Conservation (phyloP, 2,329 filamentous ascomycete species). For the Fusarium sulawesiense region DNA sequence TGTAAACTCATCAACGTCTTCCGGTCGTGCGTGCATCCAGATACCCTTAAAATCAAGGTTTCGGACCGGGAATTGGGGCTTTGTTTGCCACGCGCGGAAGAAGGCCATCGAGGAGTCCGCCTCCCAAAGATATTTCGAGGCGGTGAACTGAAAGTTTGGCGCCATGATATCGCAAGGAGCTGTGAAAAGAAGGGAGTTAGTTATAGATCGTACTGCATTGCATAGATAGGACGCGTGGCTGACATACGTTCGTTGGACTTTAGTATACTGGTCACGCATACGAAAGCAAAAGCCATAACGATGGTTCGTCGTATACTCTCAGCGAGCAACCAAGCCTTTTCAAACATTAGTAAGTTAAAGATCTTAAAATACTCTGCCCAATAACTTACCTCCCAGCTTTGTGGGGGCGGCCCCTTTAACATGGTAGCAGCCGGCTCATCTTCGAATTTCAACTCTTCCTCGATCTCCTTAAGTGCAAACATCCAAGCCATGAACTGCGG, state of each 20-base stretch:
- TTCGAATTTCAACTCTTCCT: conserved; percentile 50
- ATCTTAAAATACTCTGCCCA: neutral
- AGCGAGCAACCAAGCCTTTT: conserved; percentile 55
- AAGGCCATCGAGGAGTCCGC: conserved; percentile 56
- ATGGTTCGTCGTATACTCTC: conserved; percentile 56
- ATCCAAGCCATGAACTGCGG: conserved; percentile 53
- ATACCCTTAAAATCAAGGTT: conserved; percentile 52
- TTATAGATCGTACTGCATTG: neutral
- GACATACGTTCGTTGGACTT: conserved; percentile 49
- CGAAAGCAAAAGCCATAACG: conserved; percentile 49
- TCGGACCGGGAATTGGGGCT: conserved; percentile 53
- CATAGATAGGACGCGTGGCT: too few species aligned
- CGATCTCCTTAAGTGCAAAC: conserved; percentile 49
- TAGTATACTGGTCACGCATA: conserved; percentile 52
- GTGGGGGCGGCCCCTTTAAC: conserved; percentile 51
- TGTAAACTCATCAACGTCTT: conserved; percentile 56
- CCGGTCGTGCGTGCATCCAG: conserved; percentile 52
- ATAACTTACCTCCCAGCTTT: conserved; percentile 56
- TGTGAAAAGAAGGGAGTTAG: conserved; percentile 10
- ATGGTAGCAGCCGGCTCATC: conserved; percentile 34
- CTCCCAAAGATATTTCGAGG: conserved; percentile 58
- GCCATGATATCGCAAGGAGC: conserved; percentile 34
- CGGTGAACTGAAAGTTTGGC: conserved; percentile 47
- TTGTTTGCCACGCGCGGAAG: conserved; percentile 58
- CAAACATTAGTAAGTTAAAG: neutral